Percentiles rank a stretch among this genome's conserved stretches.
Conservation (phyloP, 73 alveolate genomes). For the Tetrahymena malaccensis region DNA sequence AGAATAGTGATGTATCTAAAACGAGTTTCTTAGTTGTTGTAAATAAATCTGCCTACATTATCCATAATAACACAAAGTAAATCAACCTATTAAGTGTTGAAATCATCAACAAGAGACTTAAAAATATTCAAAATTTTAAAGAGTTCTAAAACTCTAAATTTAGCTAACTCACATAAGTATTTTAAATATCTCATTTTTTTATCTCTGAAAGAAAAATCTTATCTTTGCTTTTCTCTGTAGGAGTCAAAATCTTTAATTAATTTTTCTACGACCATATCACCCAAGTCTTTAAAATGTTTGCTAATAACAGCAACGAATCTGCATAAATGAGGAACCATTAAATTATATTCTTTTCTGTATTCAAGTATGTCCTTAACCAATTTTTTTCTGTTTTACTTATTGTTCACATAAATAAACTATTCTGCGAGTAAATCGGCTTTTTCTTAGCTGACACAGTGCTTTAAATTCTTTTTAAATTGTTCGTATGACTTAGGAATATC, state of each 20-base stretch:
- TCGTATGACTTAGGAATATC: background rate
- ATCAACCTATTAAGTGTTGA: constrained; percentile 21
- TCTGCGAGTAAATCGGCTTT: constrained; percentile 21
- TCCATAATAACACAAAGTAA: constrained; percentile 10
- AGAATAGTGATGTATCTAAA: constrained; percentile 1
- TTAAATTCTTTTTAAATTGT: background rate
- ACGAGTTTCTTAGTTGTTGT: constrained; percentile 25
- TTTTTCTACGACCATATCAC: constrained; percentile 18
- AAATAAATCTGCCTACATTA: constrained; percentile 26
- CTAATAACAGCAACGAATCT: constrained; percentile 31
- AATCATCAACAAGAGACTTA: constrained; percentile 10
- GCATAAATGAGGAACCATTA: constrained; percentile 22
- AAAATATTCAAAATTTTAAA: constrained; percentile 20
- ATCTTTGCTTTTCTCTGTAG: background rate
- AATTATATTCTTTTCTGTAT: constrained; percentile 12
- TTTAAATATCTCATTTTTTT: constrained; percentile 20
- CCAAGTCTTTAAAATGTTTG: constrained; percentile 28
- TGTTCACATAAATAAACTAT: constrained; percentile 5
- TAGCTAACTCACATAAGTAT: constrained; percentile 31
- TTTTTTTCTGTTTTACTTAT: constrained; percentile 22
- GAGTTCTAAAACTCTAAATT: constrained; percentile 14
- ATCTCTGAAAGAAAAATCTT: constrained; percentile 4
- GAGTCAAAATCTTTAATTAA: constrained; percentile 8
- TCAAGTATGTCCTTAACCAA: constrained; percentile 6
- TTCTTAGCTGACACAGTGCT: constrained; percentile 24